Evolutionary conservation across 2,329 filamentous ascomycete species (phyloP).

Genomic region (Talaromyces sp.): DNA sequence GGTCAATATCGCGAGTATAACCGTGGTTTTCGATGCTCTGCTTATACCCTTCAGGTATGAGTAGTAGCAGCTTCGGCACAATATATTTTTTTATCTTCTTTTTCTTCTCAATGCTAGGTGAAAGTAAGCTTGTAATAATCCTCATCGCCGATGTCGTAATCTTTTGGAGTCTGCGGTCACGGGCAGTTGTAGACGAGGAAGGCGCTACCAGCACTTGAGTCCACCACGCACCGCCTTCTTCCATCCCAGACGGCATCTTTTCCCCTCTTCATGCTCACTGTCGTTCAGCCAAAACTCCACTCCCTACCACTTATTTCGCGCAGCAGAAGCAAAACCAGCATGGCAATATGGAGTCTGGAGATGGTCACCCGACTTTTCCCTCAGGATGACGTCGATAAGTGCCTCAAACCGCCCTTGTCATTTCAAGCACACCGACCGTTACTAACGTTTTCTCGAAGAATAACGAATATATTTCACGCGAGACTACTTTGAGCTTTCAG

Average conservation of each 20-base stretch:
- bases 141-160: not conserved
- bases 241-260: not conserved
- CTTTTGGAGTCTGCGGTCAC: not conserved
- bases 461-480: not conserved
- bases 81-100: not conserved
- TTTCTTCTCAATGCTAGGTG: not conserved
- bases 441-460: not conserved
- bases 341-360: not conserved
- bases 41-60: not conserved
- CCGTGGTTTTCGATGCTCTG: not conserved
- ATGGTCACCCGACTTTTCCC: not conserved
- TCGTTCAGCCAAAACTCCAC: not conserved
- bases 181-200: not conserved
- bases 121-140: not conserved
- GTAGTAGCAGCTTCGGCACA: not conserved
- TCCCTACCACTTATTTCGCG: not conserved
- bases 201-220: not conserved
- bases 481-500: too few species aligned
- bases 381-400: not conserved
- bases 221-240: not conserved
- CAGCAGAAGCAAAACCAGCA: not conserved
- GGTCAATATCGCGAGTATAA: not conserved
- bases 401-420: not conserved
- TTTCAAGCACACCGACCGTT: not conserved
- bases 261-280: not conserved